Base-by-base conservation (phyloP, 352 stramenopile species). In the Globisporangium spiculum region DNA sequence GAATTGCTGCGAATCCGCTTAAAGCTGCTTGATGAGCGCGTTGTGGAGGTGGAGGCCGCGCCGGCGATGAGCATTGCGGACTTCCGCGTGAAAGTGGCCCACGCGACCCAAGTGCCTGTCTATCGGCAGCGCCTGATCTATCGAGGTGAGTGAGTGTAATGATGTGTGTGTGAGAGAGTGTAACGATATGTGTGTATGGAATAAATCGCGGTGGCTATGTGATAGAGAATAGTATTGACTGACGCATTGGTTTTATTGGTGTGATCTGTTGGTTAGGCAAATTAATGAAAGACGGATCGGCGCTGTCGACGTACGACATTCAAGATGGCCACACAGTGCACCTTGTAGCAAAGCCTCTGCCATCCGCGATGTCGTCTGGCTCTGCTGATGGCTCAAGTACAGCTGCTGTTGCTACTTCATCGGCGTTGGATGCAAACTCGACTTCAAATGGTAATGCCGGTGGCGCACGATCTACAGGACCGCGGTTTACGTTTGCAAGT, bases 281-380 rank as follows among this genome's bases (percentile, higher is more conserved):
- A 61, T 54, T 97, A 34, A 73, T 98, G 20, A 91, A 92, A 57
- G 93, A 98, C 72, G 85, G 79, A 7, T 69, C 81, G 1, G 38
- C 63, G 38, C 70, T 98, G 26, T 73, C 76, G 27, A 76, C 71
- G 20, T 98, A 98, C 68, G 86, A 91, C 32, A 80, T 98, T n/a
- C 88, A 98, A 72, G 81, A 97, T 61, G 93, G 92, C 12, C 92
- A 98, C 68, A 98, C 85, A n/a, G 75, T 98, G 30, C 93, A 98
- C 60, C 74, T 98, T 53, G 89, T 98, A n/a, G 77, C 88, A 32
- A 92, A 90, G 60, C 81, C 78, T 5, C 36, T 60, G 2, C 34
- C 26, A 22, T 53, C 32, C 0, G 22, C 10, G 7, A 27, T 12
- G 0, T 24, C 24, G 26, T n/a, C 32, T 20, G 12, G 14, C 12